Evolutionary conservation across 495 filamentous ascomycete genomes (phyloP).

Genomic region (Lasiosphaeris hirsuta): DNA sequence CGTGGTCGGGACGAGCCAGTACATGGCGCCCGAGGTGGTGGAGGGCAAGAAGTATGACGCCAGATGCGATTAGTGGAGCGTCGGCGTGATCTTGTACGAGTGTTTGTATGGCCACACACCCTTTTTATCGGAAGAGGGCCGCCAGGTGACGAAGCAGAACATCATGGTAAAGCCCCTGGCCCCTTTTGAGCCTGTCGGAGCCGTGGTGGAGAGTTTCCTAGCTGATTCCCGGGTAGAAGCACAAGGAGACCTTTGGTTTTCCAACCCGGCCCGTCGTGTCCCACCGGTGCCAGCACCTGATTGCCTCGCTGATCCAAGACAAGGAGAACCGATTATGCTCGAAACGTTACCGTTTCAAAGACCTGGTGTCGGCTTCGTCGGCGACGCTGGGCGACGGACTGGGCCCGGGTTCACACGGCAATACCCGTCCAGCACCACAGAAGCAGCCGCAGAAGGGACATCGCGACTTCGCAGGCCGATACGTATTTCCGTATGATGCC

Average conservation of each 20-base stretch:
- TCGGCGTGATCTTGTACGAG: slow-evolving; percentile 90
- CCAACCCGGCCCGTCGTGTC: slow-evolving; percentile 61
- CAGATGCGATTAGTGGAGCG: slow-evolving; percentile 94
- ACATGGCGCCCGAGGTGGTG: slow-evolving; percentile 95
- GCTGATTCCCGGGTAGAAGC: slow-evolving; percentile 23
- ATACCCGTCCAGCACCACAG: background rate
- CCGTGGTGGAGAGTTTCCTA: background rate
- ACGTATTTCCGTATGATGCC: slow-evolving; percentile 77
- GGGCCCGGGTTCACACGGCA: background rate
- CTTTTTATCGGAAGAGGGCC: slow-evolving; percentile 72
- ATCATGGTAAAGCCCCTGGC: slow-evolving; percentile 58
- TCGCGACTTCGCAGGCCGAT: slow-evolving; percentile 43
- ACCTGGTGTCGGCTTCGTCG: slow-evolving; percentile 40
- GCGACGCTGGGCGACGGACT: background rate
- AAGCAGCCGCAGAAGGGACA: slow-evolving; percentile 16
- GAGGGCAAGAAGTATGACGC: slow-evolving; percentile 81
- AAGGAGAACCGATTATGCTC: slow-evolving; percentile 73
- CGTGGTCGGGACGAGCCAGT: slow-evolving; percentile 94
- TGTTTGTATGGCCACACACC: slow-evolving; percentile 89
- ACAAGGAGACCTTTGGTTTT: slow-evolving; percentile 55
- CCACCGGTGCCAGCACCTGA: slow-evolving; percentile 65
- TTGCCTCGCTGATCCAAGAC: slow-evolving; percentile 70
- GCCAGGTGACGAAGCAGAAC: slow-evolving; percentile 73
- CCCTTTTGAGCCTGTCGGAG: slow-evolving; percentile 4
- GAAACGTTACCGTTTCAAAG: slow-evolving; percentile 63